Percentiles rank a stretch among this genome's conserved stretches.
These are phyloP conservation scores for Volvox africanus DNA, from an alignment of 139 green algal genomes.

Conservation along the genomic window DNA sequence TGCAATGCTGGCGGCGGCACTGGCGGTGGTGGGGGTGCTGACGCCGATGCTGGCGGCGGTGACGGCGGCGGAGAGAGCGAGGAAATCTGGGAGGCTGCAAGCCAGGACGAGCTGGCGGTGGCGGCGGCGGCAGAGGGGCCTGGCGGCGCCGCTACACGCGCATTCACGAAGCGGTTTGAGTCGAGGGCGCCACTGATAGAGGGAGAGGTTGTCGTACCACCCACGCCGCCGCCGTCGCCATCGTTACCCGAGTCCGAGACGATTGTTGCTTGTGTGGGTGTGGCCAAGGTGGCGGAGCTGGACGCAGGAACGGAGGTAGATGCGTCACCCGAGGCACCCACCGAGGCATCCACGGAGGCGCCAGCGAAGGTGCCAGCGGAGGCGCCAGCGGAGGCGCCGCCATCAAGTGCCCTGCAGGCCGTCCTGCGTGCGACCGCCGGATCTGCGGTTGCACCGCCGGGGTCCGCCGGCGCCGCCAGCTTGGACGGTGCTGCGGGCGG, in stretches of 20 bases:
- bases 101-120: slow-evolving; percentile 19
- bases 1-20: neutral
- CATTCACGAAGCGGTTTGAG: slow-evolving; percentile 14
- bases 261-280: neutral
- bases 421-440: neutral
- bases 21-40: neutral
- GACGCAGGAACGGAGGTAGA: neutral
- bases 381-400: neutral
- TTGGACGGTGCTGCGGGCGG: neutral
- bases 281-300: neutral
- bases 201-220: neutral
- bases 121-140: slow-evolving; percentile 33
- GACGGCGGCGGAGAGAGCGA: neutral
- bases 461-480: neutral
- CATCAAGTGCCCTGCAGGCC: slow-evolving; percentile 7
- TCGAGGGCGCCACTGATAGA: neutral
- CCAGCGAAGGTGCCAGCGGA: neutral
- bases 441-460: neutral
- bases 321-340: neutral
- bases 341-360: neutral
- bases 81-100: neutral
- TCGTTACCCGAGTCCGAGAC: neutral
- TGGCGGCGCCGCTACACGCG: slow-evolving; percentile 11
- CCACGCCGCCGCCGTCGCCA: neutral
- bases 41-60: neutral